Conservation (phyloP, 768 basidiomycete species). For the Boletus barrowsii region DNA sequence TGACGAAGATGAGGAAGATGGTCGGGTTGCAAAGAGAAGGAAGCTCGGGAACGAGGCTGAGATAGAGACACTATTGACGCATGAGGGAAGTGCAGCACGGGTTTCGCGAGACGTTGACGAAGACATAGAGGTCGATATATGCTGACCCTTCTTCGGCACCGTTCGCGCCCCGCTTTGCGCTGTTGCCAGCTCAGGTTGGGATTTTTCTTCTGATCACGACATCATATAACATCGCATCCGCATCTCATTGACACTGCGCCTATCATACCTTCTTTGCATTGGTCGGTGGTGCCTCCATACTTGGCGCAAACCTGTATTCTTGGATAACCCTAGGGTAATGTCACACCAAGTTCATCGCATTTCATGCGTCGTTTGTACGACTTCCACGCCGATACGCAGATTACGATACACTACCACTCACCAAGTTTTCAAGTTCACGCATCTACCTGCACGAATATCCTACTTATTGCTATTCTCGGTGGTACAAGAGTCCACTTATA, state of each 20-base stretch:
- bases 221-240: constrained; percentile 13
- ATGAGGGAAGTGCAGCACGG: background rate
- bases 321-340: constrained; percentile 16
- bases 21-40: constrained; percentile 56
- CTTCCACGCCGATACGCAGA: constrained; percentile 3
- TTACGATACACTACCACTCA: background rate
- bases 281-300: constrained; percentile 2
- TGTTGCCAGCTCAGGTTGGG: background rate
- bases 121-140: constrained; percentile 30
- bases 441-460: constrained; percentile 14
- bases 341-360: background rate
- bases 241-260: constrained; percentile 15
- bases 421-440: background rate
- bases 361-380: constrained; percentile 1
- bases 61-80: background rate
- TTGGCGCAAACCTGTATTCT: constrained; percentile 14
- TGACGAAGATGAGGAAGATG: constrained; percentile 53
- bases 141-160: constrained; percentile 11
- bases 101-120: constrained; percentile 20
- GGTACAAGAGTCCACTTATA: constrained; percentile 11
- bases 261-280: constrained; percentile 20
- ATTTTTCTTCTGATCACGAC: constrained; percentile 1
- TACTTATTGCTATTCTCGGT: constrained; percentile 23
- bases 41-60: constrained; percentile 23
- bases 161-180: background rate